Evolutionary conservation across 2,329 filamentous ascomycete genomes (phyloP), one percentile per base, ranked within the genome.

Genomic region (Monilinia laxa): DNA sequence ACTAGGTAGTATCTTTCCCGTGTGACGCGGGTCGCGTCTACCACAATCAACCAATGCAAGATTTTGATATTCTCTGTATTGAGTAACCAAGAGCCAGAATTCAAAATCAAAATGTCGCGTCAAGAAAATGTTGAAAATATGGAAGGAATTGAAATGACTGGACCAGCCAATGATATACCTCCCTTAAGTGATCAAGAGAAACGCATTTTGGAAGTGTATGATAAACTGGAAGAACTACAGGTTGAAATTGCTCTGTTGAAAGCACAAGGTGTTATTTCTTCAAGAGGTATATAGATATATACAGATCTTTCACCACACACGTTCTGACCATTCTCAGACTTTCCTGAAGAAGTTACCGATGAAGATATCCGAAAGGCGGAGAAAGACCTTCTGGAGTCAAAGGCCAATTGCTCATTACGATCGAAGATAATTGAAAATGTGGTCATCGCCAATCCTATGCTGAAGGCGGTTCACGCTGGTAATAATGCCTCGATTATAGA

Each of bases 381-480:
- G 76, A 81, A 83, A 64, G 87, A 87, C 62, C 83, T 77, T 23
- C 81, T 94, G 40, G 85, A 92, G 71, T 86, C 90, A 35, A 87
- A 87, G 74, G 87, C 90, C 65, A 83, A 83, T 67, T 91, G 91
- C 77, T 83, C 86, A 52, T 81, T 94, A 66, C 87, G 87, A 70
- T 89, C 89, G 75, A 87, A 87, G 68, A 87, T 91, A 28, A 81
- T 88, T 28, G 86, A 90, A 69, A 87, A 84, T 57, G 86, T 91
- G 64, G 78, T 95, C 71, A 86, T 87, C 71, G 87, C 88, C 66
- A 89, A 92, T 73, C 91, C 92, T 10, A 87, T 91, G 52, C 80
- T 96, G 67, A 91, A 90, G 74, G 89, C 92, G 9, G 87, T 94
- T 51, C 91, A 96, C 76, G 81, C 85, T 68, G 87, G 87, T 54